Base-by-base conservation (phyloP, 2,329 filamentous ascomycete genomes). In the Penicillium sumatraense region DNA sequence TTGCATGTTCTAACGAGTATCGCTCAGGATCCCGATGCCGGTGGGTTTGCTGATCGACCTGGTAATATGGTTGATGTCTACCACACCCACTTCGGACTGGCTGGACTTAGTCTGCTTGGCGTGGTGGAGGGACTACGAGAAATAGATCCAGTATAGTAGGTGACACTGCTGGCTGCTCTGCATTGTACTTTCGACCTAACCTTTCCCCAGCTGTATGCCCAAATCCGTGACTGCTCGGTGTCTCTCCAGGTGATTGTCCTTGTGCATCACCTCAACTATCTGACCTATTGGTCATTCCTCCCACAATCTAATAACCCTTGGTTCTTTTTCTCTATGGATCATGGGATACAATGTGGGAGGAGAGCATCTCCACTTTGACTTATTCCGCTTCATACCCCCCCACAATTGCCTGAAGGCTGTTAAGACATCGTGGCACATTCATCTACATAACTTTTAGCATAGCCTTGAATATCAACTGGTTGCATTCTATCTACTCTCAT, bases 11-110 rank as follows among this genome's bases (percentile, higher is more conserved):
- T n/a, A n/a, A n/a, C n/a, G n/a, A n/a, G n/a, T n/a, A n/a, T n/a
- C n/a, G n/a, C n/a, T 2, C 29, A 84, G 80, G 95, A 99, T 71
- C 80, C 85, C 1, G 89, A 96, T 54, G 77, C 83, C 26, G 95
- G 95, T 23, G 95, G 95, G 10, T 85, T 99, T 62, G 88, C 93
- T 5, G 95, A 99, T 77, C 81, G 93, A 58, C 93, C 95, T 9
- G 93, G 90, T 23, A 88, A 99, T 68, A 92, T 93, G 88, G 93
- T 97, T 20, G 95, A 99, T 78, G 93, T 99, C 29, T 99, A 96
- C 80, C 95, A 99, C 71, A 98, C 95, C 0, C 80, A 87, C 50
- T 99, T 99, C 72, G 92, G 91, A 21, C 77, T 97, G 60, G 90
- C 93, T 18, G 95, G 95, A 2, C 77, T 99, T 63, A 96, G 92